Conservation (phyloP, 2,329 filamentous ascomycete genomes). For the Leptographium lundbergii region DNA sequence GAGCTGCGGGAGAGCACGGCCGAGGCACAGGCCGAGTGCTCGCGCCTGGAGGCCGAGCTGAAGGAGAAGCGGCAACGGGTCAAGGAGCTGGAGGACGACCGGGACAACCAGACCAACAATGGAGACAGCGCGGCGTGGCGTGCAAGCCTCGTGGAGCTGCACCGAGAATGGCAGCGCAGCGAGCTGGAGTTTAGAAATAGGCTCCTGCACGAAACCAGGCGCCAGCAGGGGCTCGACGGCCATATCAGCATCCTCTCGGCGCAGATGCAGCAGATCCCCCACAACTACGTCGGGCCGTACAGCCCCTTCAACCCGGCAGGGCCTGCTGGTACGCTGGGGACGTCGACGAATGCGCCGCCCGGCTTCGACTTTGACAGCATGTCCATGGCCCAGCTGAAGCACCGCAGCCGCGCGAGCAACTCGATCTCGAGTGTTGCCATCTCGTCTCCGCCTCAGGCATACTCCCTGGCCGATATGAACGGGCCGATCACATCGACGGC, state of each 20-base stretch:
- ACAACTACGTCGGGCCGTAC: conserved; percentile 24
- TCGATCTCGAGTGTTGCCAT: conserved; percentile 29
- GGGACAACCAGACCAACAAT: conserved; percentile 50
- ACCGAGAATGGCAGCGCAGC: conserved; percentile 42
- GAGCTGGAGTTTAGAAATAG: conserved; percentile 39
- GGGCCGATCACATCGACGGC: conserved; percentile 1
- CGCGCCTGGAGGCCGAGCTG: conserved; percentile 58
- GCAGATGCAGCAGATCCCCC: conserved; percentile 28
- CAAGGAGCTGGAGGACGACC: conserved; percentile 59
- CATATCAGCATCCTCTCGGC: conserved; percentile 33
- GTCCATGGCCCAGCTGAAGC: conserved; percentile 28
- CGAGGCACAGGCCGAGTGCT: conserved; percentile 50
- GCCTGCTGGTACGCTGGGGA: not conserved
- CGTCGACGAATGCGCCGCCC: conserved; percentile 15
- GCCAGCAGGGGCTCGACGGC: conserved; percentile 31
- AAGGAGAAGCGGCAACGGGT: conserved; percentile 58
- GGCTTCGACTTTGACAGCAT: conserved; percentile 33
- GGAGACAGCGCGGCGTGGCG: conserved; percentile 46
- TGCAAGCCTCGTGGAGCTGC: conserved; percentile 36
- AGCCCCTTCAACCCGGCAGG: conserved; percentile 25
- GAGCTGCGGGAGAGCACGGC: conserved; percentile 42
- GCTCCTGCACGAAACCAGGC: conserved; percentile 33
- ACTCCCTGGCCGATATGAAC: conserved; percentile 26
- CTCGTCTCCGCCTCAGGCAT: conserved; percentile 24
- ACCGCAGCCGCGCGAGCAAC: conserved; percentile 35